These are phyloP conservation scores for Cryphonectria parasitica DNA, from an alignment of 2,329 filamentous ascomycete genomes.

Conservation along the genomic window DNA sequence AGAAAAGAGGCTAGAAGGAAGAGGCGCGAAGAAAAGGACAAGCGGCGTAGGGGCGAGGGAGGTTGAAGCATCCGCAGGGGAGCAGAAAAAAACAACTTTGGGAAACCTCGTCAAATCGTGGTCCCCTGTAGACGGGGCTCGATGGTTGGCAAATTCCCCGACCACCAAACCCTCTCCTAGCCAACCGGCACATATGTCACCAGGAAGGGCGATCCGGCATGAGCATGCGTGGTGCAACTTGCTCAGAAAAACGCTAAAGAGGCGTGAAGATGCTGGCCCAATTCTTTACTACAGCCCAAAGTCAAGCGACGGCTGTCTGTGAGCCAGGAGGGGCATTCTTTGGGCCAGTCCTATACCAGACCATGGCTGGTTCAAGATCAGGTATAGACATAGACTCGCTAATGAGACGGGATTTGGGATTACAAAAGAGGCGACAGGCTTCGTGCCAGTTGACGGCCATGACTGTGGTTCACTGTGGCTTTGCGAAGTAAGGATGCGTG, in stretches of 20 bases:
- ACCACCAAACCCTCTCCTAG: background rate
- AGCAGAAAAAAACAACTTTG: background rate
- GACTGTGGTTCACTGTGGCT: background rate
- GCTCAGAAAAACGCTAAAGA: background rate
- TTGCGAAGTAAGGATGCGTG: background rate
- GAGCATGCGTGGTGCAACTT: background rate
- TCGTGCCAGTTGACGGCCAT: background rate
- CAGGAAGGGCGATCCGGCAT: background rate
- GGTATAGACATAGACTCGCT: background rate
- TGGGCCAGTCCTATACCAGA: background rate
- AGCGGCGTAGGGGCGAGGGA: slow-evolving; percentile 10
- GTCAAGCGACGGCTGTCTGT: background rate
- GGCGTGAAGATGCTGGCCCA: background rate
- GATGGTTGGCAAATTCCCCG: background rate
- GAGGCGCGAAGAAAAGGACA: slow-evolving; percentile 36
- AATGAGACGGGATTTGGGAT: background rate
- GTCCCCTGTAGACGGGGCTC: background rate
- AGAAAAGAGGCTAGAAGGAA: slow-evolving; percentile 36
- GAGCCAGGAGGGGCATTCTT: background rate
- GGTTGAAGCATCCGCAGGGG: slow-evolving; percentile 16
- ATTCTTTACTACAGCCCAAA: background rate
- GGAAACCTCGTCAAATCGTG: background rate
- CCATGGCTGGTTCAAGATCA: background rate
- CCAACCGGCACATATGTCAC: background rate
- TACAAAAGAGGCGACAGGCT: background rate